Evolutionary conservation across 1,284 basidiomycete genomes (phyloP).

Genomic region (Austropuccinia psidii): DNA sequence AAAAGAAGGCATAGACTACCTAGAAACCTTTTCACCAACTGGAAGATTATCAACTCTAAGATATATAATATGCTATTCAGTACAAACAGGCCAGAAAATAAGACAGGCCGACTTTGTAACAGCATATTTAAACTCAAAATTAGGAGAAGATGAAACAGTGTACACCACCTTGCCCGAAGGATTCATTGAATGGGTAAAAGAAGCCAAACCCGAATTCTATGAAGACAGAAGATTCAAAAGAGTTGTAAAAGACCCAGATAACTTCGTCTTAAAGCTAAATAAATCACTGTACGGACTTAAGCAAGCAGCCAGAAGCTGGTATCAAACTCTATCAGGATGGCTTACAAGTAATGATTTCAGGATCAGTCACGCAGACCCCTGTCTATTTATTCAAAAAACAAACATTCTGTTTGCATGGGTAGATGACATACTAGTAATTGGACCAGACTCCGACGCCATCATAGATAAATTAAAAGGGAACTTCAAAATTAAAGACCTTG

Average conservation of each 20-base stretch:
- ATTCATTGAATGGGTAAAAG: slow-evolving; percentile 21
- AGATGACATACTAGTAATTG: slow-evolving; percentile 17
- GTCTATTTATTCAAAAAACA: neutral
- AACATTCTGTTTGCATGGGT: slow-evolving; percentile 21
- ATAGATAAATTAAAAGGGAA: neutral
- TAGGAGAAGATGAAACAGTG: slow-evolving; percentile 10
- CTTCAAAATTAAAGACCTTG: slow-evolving; percentile 34
- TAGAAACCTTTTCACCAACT: slow-evolving; percentile 25
- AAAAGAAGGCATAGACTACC: slow-evolving; percentile 18
- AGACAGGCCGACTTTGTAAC: slow-evolving; percentile 28
- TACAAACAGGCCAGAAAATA: neutral
- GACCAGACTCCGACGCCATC: neutral
- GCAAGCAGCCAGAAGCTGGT: neutral
- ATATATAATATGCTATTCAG: neutral
- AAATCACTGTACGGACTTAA: slow-evolving; percentile 10
- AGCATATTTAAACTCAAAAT: slow-evolving; percentile 11
- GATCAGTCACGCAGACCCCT: neutral
- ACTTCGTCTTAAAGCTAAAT: slow-evolving; percentile 7
- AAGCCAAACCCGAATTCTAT: slow-evolving; percentile 16
- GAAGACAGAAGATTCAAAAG: neutral
- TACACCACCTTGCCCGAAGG: slow-evolving; percentile 16
- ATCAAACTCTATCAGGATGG: neutral
- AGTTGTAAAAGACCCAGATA: slow-evolving; percentile 19
- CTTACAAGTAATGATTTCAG: neutral
- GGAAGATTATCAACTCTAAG: neutral